Evolutionary conservation across 805 yeast species (phyloP), one percentile per base, ranked within the genome.

Genomic region (Nakazawaea ernobii): DNA sequence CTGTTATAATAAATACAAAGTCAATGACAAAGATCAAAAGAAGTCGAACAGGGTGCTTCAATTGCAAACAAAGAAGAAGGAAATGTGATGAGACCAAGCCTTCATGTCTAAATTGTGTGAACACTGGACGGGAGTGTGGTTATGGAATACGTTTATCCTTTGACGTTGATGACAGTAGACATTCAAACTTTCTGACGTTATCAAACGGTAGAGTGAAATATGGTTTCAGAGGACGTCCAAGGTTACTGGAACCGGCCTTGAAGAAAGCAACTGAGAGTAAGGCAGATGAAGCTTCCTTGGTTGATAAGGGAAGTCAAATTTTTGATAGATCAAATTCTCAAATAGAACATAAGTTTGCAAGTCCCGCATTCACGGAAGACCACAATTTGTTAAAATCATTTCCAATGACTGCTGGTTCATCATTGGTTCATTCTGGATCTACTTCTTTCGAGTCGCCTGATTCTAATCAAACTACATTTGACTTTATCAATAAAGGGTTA

Each of bases 11-110:
- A 20, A 5, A 20, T 20, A 20, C 24, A 20, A 20, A 20, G 24
- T 20, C 37, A 20, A 43, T 67, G 69, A 52, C 57, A 4, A 75
- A 72, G 56, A 71, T 74, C 8, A 71, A 71, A 5, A 55, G 82
- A 49, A 80, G 79, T 6, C 60, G 82, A 50, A 76, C 75, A 3
- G 84, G 82, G 0, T 78, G 84, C 51, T 73, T 80, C 73, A 77
- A 80, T 1, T 78, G 84, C 57, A 77, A 77, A 53, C 67, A 61
- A 49, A 63, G 77, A 47, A 71, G 79, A 49, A 60, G 80, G 45
- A 78, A 78, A 52, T 78, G 84, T 56, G 83, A 77, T 54, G 84
- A 78, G 54, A 66, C 67, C 2, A 75, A 73, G 50, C 84, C 84
- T 1, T 52, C 46, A 8, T 78, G 84, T 57, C 58, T 62, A 35